These are phyloP conservation scores for Friedmanniomyces simplex DNA, from an alignment of 495 filamentous ascomycete species.

Conservation along the genomic window DNA sequence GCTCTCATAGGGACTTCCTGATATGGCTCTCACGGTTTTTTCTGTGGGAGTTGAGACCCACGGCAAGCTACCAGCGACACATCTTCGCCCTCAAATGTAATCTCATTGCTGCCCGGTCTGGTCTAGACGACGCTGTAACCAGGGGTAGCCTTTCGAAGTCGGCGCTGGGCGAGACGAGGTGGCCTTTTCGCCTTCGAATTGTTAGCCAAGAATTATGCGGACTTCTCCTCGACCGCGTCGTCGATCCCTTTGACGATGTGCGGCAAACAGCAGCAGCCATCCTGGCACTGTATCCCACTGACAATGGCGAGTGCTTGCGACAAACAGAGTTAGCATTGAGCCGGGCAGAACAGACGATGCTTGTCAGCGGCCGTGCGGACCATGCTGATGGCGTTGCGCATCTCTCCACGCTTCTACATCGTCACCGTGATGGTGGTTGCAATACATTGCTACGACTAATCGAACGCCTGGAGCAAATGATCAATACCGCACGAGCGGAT, in stretches of 20 bases:
- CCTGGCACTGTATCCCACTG: neutral
- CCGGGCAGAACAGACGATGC: conserved; percentile 46
- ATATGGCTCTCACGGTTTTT: conserved; percentile 62
- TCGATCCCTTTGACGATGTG: conserved; percentile 91
- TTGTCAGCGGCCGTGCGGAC: conserved; percentile 64
- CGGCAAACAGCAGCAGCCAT: conserved; percentile 52
- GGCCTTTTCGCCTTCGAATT: conserved; percentile 46
- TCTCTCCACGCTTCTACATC: conserved; percentile 22
- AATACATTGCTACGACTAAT: conserved; percentile 15
- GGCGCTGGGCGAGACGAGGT: conserved; percentile 32
- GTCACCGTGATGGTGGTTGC: neutral
- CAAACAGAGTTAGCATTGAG: neutral
- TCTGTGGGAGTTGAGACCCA: conserved; percentile 58
- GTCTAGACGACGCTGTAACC: conserved; percentile 29
- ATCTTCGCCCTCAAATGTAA: conserved; percentile 66
- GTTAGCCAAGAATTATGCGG: conserved; percentile 40
- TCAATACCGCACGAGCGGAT: conserved; percentile 20
- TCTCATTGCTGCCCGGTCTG: conserved; percentile 48
- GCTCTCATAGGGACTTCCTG: too few relatives aligned
- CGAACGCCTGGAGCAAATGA: conserved; percentile 15
- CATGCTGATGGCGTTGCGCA: conserved; percentile 78
- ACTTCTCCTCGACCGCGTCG: conserved; percentile 60
- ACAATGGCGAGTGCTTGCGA: neutral
- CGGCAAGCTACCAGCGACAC: conserved; percentile 75
- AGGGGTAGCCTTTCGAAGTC: conserved; percentile 23